These are phyloP conservation scores for Phoma sp. DNA, from an alignment of 2,329 filamentous ascomycete genomes.

Conservation along the genomic window DNA sequence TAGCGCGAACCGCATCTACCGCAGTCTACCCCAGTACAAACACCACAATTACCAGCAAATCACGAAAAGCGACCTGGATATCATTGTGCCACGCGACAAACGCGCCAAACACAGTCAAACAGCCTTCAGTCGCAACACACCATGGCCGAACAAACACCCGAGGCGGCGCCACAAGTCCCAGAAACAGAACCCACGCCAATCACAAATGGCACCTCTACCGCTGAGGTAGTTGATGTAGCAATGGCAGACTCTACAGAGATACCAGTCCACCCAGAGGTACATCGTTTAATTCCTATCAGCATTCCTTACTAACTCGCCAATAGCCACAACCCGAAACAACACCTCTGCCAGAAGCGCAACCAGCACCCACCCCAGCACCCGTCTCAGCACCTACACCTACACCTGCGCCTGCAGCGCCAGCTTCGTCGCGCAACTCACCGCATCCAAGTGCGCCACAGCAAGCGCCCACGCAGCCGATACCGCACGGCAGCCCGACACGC, in stretches of 20 bases:
- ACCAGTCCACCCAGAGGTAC: slow-evolving; percentile 15
- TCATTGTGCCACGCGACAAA: background rate
- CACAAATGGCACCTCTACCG: slow-evolving; percentile 26
- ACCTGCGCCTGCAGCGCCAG: slow-evolving; percentile 22
- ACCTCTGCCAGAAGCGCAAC: slow-evolving; percentile 3
- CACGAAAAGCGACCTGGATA: background rate
- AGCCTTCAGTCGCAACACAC: background rate
- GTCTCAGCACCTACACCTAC: slow-evolving; percentile 17
- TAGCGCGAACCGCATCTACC: slow-evolving; percentile 20
- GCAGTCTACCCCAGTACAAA: slow-evolving; percentile 10
- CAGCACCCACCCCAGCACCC: slow-evolving; percentile 12
- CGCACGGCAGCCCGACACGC: slow-evolving; percentile 56
- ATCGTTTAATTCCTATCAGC: background rate
- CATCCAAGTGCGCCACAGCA: slow-evolving; percentile 37
- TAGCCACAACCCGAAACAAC: slow-evolving; percentile 18
- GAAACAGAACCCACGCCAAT: slow-evolving; percentile 26
- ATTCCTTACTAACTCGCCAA: background rate
- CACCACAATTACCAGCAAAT: slow-evolving; percentile 3
- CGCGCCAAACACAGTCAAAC: background rate
- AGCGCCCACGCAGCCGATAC: slow-evolving; percentile 47
- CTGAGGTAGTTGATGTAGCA: slow-evolving; percentile 33
- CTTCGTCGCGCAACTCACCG: slow-evolving; percentile 45
- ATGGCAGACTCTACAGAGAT: slow-evolving; percentile 34
- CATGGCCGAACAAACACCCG: slow-evolving; percentile 30
- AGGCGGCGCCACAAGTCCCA: slow-evolving; percentile 21